Conservation (phyloP, 495 filamentous ascomycete genomes). For the Pyrenula aspistea region DNA sequence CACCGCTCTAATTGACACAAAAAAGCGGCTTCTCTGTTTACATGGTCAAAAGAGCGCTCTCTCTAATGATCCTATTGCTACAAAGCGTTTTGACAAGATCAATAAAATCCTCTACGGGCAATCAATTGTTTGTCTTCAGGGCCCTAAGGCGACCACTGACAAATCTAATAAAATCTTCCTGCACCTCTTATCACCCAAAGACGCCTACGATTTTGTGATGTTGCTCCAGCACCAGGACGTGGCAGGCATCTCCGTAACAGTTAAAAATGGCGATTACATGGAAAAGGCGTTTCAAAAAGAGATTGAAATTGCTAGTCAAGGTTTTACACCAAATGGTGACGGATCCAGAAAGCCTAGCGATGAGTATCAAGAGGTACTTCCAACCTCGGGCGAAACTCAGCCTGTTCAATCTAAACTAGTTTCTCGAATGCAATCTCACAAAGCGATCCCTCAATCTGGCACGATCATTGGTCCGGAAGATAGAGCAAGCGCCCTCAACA, state of each 20-base stretch:
- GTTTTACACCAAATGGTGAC: too few relatives aligned
- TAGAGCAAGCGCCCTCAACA: neutral
- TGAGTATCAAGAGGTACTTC: neutral
- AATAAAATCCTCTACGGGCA: neutral
- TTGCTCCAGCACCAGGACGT: neutral
- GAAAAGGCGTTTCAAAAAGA: neutral
- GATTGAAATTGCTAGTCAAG: neutral
- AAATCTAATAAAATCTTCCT: neutral
- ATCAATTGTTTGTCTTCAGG: neutral
- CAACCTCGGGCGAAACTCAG: neutral
- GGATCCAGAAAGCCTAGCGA: neutral
- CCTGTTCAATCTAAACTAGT: neutral
- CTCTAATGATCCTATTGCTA: neutral
- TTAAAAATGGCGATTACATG: neutral
- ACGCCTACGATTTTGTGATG: neutral
- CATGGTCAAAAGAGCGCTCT: neutral
- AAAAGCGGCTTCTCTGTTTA: neutral
- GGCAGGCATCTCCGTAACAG: neutral
- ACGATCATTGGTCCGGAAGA: neutral
- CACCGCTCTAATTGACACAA: neutral
- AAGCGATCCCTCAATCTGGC: too few relatives aligned
- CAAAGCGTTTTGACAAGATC: neutral
- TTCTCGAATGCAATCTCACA: neutral
- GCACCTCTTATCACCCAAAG: neutral
- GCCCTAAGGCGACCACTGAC: neutral